A percentile compares a stretch with the other conserved stretches of the same genome.
Conservation (phyloP, 139 green algal species). For the Chara braunii region DNA sequence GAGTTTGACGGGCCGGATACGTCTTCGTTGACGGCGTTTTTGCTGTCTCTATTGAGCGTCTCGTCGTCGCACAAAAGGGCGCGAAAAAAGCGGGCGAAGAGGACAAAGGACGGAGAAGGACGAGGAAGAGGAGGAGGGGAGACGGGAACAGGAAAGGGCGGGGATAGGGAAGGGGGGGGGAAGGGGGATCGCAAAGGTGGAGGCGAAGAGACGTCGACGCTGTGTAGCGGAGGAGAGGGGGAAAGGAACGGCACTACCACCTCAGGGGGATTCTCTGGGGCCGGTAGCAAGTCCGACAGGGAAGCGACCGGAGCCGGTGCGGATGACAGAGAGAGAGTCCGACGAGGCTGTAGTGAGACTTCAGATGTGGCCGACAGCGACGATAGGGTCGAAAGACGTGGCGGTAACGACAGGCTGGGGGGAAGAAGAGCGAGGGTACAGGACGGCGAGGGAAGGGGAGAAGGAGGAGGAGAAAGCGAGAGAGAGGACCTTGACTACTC, state of each 20-base stretch:
- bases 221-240: neutral
- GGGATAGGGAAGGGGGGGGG: conserved; percentile 1
- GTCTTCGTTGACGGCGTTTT: conserved; percentile 21
- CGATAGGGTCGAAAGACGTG: neutral
- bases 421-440: conserved; percentile 2
- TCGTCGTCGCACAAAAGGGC: neutral
- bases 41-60: conserved; percentile 15
- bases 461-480: neutral
- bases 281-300: too few species aligned
- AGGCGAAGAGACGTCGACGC: neutral
- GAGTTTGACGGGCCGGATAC: conserved; percentile 17
- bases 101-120: neutral
- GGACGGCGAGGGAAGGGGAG: neutral
- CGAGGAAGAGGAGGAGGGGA: neutral
- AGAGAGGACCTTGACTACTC: neutral
- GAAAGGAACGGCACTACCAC: neutral
- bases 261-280: too few species aligned
- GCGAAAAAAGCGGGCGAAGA: conserved; percentile 2
- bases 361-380: neutral
- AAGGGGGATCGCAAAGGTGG: neutral
- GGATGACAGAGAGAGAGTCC: too few species aligned
- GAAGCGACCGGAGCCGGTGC: too few species aligned
- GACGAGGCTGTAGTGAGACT: too few species aligned
- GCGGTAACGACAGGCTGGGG: neutral
- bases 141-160: neutral